These are phyloP conservation scores for Xylariaceae sp. DNA, from an alignment of 2,329 filamentous ascomycete species.

Conservation along the genomic window DNA sequence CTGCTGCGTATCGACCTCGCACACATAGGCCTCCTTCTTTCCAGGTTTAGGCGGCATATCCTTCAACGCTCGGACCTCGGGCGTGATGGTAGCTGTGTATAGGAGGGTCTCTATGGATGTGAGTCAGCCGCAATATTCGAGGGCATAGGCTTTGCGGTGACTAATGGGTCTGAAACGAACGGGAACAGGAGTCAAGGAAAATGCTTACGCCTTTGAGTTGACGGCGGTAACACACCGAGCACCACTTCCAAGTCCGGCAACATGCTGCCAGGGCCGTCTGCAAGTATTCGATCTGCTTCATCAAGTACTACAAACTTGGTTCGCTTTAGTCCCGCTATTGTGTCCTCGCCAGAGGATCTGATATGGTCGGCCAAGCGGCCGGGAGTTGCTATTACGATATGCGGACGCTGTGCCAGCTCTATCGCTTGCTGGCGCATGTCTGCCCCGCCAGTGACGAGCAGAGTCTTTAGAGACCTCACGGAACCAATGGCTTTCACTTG, in stretches of 20 bases:
- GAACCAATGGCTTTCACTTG: conserved; percentile 91
- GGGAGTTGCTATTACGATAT: conserved; percentile 91
- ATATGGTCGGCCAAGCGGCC: conserved; percentile 93
- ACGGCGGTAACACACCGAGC: conserved; percentile 71
- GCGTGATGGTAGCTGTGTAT: conserved; percentile 93
- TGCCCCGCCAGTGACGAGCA: conserved; percentile 85
- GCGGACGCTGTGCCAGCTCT: conserved; percentile 72
- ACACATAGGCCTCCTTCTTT: conserved; percentile 77
- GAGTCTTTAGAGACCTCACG: conserved; percentile 77
- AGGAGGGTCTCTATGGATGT: conserved; percentile 62
- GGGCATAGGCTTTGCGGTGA: no score
- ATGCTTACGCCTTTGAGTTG: conserved; percentile 56
- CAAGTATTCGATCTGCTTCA: conserved; percentile 86
- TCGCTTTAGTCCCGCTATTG: conserved; percentile 71
- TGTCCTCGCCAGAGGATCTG: conserved; percentile 84
- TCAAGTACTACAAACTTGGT: conserved; percentile 87
- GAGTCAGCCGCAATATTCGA: conserved; percentile 3
- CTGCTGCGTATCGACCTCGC: conserved; percentile 72
- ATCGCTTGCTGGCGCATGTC: conserved; percentile 92
- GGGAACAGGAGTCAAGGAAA: neutral
- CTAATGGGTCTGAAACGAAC: no score
- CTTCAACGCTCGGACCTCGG: conserved; percentile 84
- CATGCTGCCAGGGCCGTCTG: conserved; percentile 75
- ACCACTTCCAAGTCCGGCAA: conserved; percentile 90
- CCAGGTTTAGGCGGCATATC: conserved; percentile 63